Base-by-base conservation (phyloP, 2,329 filamentous ascomycete species). In the Dactylellina leptospora region DNA sequence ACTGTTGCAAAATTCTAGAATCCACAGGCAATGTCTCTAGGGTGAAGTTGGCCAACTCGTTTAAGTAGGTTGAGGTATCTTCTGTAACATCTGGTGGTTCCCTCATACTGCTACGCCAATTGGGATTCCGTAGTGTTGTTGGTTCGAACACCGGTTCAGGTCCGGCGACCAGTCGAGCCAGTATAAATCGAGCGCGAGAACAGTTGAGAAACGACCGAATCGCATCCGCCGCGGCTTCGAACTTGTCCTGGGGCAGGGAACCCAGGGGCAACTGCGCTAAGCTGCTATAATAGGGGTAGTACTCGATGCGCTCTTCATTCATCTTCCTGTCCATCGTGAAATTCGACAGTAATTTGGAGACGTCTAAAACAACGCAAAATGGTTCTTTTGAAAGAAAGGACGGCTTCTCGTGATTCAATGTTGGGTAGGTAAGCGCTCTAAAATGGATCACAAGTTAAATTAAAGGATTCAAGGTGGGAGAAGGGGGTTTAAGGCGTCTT, bases 201-300 rank as follows among this genome's bases (percentile, higher is more conserved):
- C 13, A 40, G 13, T 40, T 16, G 36, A 40, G 36, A 4, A 40
- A 11, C 11, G 18, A n/a, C 6, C 6, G 36, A 11, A 40, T 40
- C 18, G 36, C 18, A 36, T n/a, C 30, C 30, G 30, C 30, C 10
- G 30, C 30, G n/a, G 23, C 47, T 30, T 28, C 6, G 47, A 13
- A 36, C 9, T 20, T 28, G 20, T 22, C 16, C 1, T 22, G 48
- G 16, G 27, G 48, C 8, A 36, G 22, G 36, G 27, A 51, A 4
- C 47, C 47, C n/a, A 51, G 47, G 33, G 47, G 47, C 10, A 51
- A n/a, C 25, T 30, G 22, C 4, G 18, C 33, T 33, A 27, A 30
- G 47, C 47, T 51, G 23, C 25, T 28, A 16, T 51, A 51, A 33
- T 51, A 51, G n/a, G 23, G 47, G 27, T 51, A 51, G n/a, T n/a